Percentiles rank a stretch among this genome's conserved stretches.
These are phyloP conservation scores for Lithospermum erythrorhizon DNA, from an alignment of 257 asterid species.

Conservation along the genomic window DNA sequence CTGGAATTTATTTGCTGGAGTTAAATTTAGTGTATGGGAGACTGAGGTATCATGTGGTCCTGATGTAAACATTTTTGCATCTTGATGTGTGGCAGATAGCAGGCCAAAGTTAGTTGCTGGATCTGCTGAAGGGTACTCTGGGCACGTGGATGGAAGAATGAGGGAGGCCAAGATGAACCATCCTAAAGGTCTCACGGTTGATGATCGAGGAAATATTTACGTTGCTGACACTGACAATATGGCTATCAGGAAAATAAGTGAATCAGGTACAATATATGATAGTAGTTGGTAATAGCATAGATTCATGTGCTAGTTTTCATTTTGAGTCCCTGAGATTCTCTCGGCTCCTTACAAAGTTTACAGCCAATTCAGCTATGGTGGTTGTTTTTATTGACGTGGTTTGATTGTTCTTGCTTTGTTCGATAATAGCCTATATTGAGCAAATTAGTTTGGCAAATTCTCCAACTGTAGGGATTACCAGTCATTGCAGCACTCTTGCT, in stretches of 20 bases:
- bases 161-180: conserved; percentile 86
- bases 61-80: not conserved
- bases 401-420: too few relatives aligned
- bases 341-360: too few relatives aligned
- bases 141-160: conserved; percentile 70
- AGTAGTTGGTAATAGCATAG: not conserved
- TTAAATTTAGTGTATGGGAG: too few relatives aligned
- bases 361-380: too few relatives aligned
- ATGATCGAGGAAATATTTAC: conserved; percentile 78
- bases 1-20: too few relatives aligned
- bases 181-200: conserved; percentile 86
- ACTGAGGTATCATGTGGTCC: not conserved
- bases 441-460: too few relatives aligned
- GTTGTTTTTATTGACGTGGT: too few relatives aligned
- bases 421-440: too few relatives aligned
- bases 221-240: conserved; percentile 81
- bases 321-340: not conserved
- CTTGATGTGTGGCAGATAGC: conserved; percentile 39
- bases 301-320: not conserved
- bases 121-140: conserved; percentile 77
- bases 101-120: conserved; percentile 78
- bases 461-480: too few relatives aligned
- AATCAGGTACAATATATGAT: conserved; percentile 37
- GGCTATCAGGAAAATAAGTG: conserved; percentile 89
- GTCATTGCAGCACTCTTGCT: too few relatives aligned